Percentiles rank a stretch among this genome's conserved stretches.
Conservation (phyloP, 2,329 filamentous ascomycete genomes). For the Hawksworthiomyces lignivorus region DNA sequence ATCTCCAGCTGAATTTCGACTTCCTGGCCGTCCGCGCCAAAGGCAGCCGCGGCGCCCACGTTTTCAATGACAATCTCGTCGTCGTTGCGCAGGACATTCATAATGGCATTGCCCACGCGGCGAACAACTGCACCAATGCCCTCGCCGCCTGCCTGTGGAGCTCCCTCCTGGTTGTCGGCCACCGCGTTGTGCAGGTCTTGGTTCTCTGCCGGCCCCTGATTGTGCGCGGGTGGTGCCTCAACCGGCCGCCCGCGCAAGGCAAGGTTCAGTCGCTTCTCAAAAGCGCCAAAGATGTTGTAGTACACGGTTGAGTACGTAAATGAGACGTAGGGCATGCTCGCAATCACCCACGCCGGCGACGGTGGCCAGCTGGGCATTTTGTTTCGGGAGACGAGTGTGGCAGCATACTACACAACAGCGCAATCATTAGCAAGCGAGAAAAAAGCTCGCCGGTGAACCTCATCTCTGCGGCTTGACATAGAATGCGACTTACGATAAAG, state of each 20-base stretch:
- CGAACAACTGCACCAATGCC: constrained; percentile 15
- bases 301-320: constrained; percentile 37
- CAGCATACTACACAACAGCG: constrained; percentile 41
- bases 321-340: constrained; percentile 38
- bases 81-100: constrained; percentile 14
- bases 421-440: no score
- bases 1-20: constrained; percentile 13
- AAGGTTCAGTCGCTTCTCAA: constrained; percentile 42
- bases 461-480: no score
- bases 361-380: constrained; percentile 46
- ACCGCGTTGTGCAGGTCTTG: no score
- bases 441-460: no score
- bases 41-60: not conserved
- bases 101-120: constrained; percentile 17
- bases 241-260: constrained; percentile 30
- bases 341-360: constrained; percentile 42
- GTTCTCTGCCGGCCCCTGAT: not conserved
- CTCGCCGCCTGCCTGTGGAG: constrained; percentile 3
- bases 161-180: not conserved
- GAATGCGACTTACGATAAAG: constrained; percentile 27
- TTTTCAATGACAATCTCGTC: constrained; percentile 8
- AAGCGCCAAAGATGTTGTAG: constrained; percentile 35
- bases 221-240: constrained; percentile 14
- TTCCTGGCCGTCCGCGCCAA: not conserved
- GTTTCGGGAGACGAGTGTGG: constrained; percentile 36